Base-by-base conservation (phyloP, 768 basidiomycete genomes). In the Tulasnella sp. region DNA sequence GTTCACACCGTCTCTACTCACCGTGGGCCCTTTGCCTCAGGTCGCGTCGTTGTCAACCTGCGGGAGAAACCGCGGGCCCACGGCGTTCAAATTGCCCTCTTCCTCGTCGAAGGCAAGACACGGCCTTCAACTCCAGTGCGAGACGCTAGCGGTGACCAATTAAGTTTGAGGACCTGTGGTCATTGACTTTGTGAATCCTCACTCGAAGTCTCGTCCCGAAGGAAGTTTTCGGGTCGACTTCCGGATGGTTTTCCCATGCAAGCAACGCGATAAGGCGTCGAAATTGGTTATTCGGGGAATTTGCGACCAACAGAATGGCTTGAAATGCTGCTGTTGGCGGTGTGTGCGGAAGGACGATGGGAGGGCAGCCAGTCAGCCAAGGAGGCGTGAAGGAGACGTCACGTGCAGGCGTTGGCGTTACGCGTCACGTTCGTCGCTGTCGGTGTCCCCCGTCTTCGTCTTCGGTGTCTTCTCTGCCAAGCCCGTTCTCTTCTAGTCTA, bases 91-190 rank as follows among this genome's bases (percentile, higher is more conserved):
- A 36, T 12, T 8, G 19, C 34, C 62, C 34, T 68, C 6, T n/a
- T 24, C 52, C 52, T 52, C 52, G 21, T 10, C 52, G n/a, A 24
- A 34, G 36, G 0, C n/a, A 16, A n/a, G 16, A 68, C 62, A 68
- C 31, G 62, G 62, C 21, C 16, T 68, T 34, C 31, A 68, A 68
- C 7, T 9, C 27, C 24, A 52, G n/a, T 34, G 62, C 31, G 27
- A 68, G 14, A 16, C 10, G 0, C 62, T 34, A 36, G 36, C 31
- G 10, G 62, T n/a, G 56, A 58, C 31, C 14, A 68, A 2, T 34
- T 68, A 16, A 68, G 62, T 68, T 68, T 68, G 31, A 68, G 62
- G 62, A 68, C 36, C 62, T 68, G 62, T 68, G 62, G 62, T 68
- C 62, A 68, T 68, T 68, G 62, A 36, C 27, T 68, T 14, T 68